Evolutionary conservation across 352 stramenopile genomes (phyloP).

Genomic region (Blastocystis sp.): DNA sequence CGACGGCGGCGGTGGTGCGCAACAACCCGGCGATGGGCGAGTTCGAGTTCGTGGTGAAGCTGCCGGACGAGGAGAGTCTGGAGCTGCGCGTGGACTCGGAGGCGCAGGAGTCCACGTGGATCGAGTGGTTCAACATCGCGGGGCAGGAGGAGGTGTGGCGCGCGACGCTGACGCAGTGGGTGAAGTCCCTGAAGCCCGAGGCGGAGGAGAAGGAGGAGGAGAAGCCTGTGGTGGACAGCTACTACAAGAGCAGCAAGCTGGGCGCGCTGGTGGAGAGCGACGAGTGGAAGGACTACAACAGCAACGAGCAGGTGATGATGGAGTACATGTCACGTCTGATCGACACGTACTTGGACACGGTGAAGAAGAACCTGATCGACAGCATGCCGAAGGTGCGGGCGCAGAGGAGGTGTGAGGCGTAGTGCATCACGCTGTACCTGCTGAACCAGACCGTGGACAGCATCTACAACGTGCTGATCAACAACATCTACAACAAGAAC

Average conservation of each 20-base stretch:
- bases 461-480: conserved; percentile 16
- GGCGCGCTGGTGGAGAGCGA: conserved; percentile 74
- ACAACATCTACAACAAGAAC: neutral
- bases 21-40: conserved; percentile 1
- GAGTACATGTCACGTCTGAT: neutral
- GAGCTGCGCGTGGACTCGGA: neutral
- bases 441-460: conserved; percentile 88
- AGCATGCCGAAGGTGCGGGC: conserved; percentile 76
- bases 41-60: neutral
- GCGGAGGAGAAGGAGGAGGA: neutral
- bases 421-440: conserved; percentile 81
- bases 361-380: conserved; percentile 10
- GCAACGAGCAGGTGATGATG: conserved; percentile 28
- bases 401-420: conserved; percentile 77
- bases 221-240: conserved; percentile 83
- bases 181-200: neutral
- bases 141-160: neutral
- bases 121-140: neutral
- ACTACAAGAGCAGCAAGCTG: conserved; percentile 83
- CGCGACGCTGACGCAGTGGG: neutral
- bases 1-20: neutral
- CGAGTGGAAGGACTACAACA: conserved; percentile 90
- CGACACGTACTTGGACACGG: neutral
- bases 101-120: neutral
- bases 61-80: neutral